Percentiles rank a stretch among this genome's conserved stretches.
Conservation (phyloP, 2,329 filamentous ascomycete genomes). For the Falciphora oryzae region DNA sequence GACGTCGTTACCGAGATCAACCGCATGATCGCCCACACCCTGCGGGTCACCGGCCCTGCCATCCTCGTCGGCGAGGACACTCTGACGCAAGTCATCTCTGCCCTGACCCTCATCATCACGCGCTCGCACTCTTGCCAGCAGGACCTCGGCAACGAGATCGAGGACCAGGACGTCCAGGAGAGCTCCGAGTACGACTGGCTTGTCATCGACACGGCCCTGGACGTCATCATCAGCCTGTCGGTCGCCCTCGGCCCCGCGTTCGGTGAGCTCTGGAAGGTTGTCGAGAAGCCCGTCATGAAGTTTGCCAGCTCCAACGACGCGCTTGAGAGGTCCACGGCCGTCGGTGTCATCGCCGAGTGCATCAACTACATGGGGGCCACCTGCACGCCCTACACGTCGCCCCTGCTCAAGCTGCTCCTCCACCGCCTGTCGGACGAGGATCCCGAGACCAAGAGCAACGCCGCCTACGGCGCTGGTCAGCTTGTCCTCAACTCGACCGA, state of each 20-base stretch:
- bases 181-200: slow-evolving; percentile 97
- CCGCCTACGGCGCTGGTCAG: slow-evolving; percentile 84
- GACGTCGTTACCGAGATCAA: slow-evolving; percentile 92
- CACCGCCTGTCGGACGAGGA: slow-evolving; percentile 89
- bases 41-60: slow-evolving; percentile 86
- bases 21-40: slow-evolving; percentile 81
- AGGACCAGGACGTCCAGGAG: slow-evolving; percentile 68
- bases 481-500: slow-evolving; percentile 77
- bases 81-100: slow-evolving; percentile 69
- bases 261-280: slow-evolving; percentile 87
- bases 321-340: slow-evolving; percentile 81
- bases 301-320: slow-evolving; percentile 81
- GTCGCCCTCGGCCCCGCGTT: slow-evolving; percentile 77
- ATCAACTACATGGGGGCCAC: slow-evolving; percentile 74
- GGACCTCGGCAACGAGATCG: slow-evolving; percentile 77
- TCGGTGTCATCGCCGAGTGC: slow-evolving; percentile 89
- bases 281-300: slow-evolving; percentile 86
- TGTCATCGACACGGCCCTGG: slow-evolving; percentile 87
- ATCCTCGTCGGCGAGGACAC: slow-evolving; percentile 69
- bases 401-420: slow-evolving; percentile 72
- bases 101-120: slow-evolving; percentile 73
- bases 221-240: slow-evolving; percentile 80
- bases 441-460: slow-evolving; percentile 87
- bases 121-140: slow-evolving; percentile 91
- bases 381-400: slow-evolving; percentile 75